Conservation (phyloP, 768 basidiomycete genomes). For the Hemileccinum rubropunctum region DNA sequence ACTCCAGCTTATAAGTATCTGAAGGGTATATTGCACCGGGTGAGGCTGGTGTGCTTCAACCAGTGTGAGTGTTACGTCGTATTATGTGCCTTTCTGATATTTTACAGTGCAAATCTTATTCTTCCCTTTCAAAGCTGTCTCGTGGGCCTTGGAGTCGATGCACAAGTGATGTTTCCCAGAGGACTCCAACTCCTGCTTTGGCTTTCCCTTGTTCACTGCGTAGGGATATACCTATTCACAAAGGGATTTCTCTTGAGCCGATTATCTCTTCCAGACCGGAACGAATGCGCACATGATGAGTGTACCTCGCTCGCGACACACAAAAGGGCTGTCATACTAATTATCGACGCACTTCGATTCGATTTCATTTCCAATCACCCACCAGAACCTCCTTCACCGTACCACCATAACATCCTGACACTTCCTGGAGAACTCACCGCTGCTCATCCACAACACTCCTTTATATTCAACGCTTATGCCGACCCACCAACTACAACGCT, state of each 20-base stretch:
- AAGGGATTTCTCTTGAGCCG: conserved; percentile 90
- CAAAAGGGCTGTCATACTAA: conserved; percentile 75
- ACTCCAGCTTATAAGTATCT: too few relatives aligned
- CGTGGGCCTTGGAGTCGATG: conserved; percentile 3
- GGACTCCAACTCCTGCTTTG: conserved; percentile 43
- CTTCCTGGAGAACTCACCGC: conserved; percentile 73
- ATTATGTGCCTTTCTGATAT: not conserved
- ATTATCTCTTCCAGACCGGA: conserved; percentile 28
- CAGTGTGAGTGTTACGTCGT: not conserved
- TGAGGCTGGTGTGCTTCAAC: too few relatives aligned
- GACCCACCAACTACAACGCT: conserved; percentile 96
- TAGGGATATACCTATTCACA: conserved; percentile 87
- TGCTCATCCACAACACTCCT: conserved; percentile 63
- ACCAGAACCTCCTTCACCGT: conserved; percentile 50
- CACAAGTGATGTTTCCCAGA: conserved; percentile 17
- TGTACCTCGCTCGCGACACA: conserved; percentile 51
- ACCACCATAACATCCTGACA: conserved; percentile 80
- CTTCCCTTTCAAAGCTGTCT: not conserved
- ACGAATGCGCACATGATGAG: conserved; percentile 56
- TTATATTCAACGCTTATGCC: conserved; percentile 85
- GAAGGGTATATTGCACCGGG: too few relatives aligned
- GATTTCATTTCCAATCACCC: conserved; percentile 85
- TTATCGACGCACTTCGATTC: conserved; percentile 91
- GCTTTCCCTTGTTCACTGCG: conserved; percentile 65
- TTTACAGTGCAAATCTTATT: not conserved